phyloP scores from a whole-genome alignment of 2,329 filamentous ascomycete species.

The Apiospora arundinis region DNA sequence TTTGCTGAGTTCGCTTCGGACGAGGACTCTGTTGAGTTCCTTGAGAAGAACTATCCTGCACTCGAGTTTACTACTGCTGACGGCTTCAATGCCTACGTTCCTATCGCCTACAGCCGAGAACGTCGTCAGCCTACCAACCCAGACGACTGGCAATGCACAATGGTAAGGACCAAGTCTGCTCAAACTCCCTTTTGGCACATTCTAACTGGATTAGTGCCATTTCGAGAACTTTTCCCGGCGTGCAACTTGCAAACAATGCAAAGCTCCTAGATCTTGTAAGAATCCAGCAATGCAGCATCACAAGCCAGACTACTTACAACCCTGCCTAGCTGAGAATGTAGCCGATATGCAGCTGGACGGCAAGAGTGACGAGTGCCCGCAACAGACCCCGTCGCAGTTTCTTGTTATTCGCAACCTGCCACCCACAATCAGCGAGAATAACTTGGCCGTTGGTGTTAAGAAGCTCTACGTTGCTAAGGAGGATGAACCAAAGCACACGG shows the following conservation, averaged over 20 bases:
- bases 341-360: constrained; percentile 52
- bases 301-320: not conserved
- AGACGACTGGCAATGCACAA: constrained; percentile 48
- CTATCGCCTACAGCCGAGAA: constrained; percentile 44
- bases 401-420: constrained; percentile 77
- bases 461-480: constrained; percentile 71
- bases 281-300: not conserved
- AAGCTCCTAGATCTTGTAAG: constrained; percentile 42
- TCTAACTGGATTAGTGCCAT: constrained; percentile 35
- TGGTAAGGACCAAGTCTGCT: constrained; percentile 36
- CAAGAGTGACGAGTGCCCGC: constrained; percentile 53
- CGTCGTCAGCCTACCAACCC: constrained; percentile 42
- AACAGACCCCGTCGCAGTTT: constrained; percentile 72
- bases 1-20: constrained; percentile 49
- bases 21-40: constrained; percentile 46
- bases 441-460: constrained; percentile 74
- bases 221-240: constrained; percentile 44
- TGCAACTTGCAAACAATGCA: constrained; percentile 43
- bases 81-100: constrained; percentile 40
- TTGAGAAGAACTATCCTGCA: constrained; percentile 45
- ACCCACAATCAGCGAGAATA: constrained; percentile 72
- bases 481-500: constrained; percentile 52
- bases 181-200: not conserved
- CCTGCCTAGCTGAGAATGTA: constrained; percentile 35
- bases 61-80: constrained; percentile 43